Percentiles rank a stretch among this genome's conserved stretches.
These are phyloP conservation scores for Prunus armeniaca DNA, from an alignment of 306 rosid species.

Conservation along the genomic window DNA sequence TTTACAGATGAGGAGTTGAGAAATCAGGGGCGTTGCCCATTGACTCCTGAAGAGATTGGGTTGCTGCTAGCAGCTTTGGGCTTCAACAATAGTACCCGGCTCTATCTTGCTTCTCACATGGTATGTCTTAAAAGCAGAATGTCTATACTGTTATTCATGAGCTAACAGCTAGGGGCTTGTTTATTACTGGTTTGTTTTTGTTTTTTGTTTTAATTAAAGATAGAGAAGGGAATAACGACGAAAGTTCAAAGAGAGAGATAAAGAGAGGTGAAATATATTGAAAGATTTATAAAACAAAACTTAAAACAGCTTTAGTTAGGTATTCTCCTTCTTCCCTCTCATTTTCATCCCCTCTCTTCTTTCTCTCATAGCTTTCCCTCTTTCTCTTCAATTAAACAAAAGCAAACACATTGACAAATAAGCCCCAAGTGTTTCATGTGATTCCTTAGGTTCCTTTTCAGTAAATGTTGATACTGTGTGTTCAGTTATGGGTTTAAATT, in stretches of 20 bases:
- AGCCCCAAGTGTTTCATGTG: background rate
- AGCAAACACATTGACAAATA: background rate
- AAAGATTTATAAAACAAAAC: background rate
- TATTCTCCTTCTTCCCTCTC: background rate
- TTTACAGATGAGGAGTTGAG: slow-evolving; percentile 90
- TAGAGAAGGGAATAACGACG: background rate
- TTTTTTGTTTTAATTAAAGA: background rate
- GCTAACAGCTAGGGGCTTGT: background rate
- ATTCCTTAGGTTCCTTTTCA: background rate
- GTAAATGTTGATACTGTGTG: background rate
- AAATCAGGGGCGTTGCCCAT: slow-evolving; percentile 85
- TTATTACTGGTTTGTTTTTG: background rate
- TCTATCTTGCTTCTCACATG: slow-evolving; percentile 96
- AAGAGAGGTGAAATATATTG: background rate
- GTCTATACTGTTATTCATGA: background rate
- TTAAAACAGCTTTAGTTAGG: background rate
- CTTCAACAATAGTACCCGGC: slow-evolving; percentile 73
- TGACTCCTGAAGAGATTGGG: slow-evolving; percentile 97
- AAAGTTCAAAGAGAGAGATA: background rate
- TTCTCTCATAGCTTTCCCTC: background rate
- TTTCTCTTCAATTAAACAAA: background rate
- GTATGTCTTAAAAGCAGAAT: slow-evolving; percentile 28
- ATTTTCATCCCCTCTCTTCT: background rate
- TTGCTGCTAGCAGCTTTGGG: slow-evolving; percentile 91
- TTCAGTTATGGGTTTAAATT: background rate